Evolutionary conservation across 305 asterid genomes (phyloP), one percentile per base, ranked within the genome.

Genomic region (Caryopteris hybrid): DNA sequence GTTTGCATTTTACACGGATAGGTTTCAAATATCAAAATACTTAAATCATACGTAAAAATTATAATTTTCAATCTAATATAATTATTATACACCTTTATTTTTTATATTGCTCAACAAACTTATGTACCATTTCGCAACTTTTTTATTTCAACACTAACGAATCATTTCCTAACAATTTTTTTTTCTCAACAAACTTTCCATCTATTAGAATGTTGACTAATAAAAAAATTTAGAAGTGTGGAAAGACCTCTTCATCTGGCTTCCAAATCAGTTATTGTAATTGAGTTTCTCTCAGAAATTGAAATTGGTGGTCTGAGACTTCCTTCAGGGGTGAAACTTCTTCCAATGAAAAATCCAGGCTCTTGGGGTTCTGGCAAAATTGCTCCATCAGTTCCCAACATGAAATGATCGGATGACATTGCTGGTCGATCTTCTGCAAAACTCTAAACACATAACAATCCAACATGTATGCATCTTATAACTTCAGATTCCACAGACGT

Each of bases 401-500:
- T 34, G 11, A 58, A 36, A 58, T 34, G 47, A 31, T 34, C 64
- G 0, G 48, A 58, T 17, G 48, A 11, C 64, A 75, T 74, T 13
- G 21, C 31, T 36, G 85, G 85, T 61, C 80, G 63, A 12, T 74
- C 78, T 39, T 67, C 63, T 23, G 72, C 31, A 31, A 42, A 11
- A 72, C 69, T 61, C 58, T 79, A 80, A 50, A 79, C 78, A 6
- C 87, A 82, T 45, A 82, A 60, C 20, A 82, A 68, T 0, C 73
- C 84, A n/a, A 76, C 80, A 4, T 79, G 78, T 10, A 79, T 18
- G 43, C 82, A 81, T 71, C 81, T 66, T 39, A 52, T 60, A 4
- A 78, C 75, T 65, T 81, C 60, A 25, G 76, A 75, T 56, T 68
- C 73, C 16, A 39, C 55, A 0, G 9, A 64, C 3, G 75, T 31